Percentiles rank a stretch among this genome's conserved stretches.
These are phyloP conservation scores for Forsythia viridissima DNA, from an alignment of 257 asterid species.

Conservation along the genomic window DNA sequence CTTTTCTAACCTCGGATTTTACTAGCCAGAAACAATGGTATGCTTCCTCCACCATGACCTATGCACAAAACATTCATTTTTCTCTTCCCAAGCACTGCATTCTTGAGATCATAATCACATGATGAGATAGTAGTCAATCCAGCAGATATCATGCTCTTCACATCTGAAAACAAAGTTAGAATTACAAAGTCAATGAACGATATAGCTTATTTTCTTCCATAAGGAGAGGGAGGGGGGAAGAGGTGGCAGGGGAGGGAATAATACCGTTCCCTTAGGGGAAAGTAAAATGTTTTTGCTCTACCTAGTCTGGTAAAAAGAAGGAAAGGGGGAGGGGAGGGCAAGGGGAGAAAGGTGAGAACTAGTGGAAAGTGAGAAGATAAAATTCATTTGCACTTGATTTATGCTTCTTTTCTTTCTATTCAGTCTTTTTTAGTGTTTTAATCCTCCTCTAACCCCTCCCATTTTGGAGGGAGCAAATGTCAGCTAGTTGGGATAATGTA, in stretches of 20 bases:
- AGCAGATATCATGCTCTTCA: constrained; percentile 83
- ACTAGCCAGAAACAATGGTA: constrained; percentile 78
- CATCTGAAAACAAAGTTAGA: constrained; percentile 51
- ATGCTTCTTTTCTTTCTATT: neutral
- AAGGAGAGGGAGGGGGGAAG: neutral
- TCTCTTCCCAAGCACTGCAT: constrained; percentile 62
- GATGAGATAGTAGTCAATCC: constrained; percentile 67
- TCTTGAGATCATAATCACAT: constrained; percentile 51
- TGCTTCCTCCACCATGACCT: constrained; percentile 98
- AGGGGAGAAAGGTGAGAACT: neutral
- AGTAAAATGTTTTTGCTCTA: neutral
- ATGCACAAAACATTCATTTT: constrained; percentile 68
- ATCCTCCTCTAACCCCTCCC: neutral
- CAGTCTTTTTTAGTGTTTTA: neutral
- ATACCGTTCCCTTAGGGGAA: neutral
- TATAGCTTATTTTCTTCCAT: neutral
- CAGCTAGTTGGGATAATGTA: neutral
- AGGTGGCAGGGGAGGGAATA: neutral
- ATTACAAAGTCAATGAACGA: neutral
- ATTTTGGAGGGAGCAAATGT: neutral
- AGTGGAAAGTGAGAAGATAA: neutral
- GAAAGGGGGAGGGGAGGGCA: neutral
- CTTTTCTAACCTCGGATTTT: constrained; percentile 62
- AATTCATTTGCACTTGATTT: neutral
- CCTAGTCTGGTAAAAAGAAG: neutral